These are phyloP conservation scores for Magnaporthiopsis poae DNA, from an alignment of 2,329 filamentous ascomycete species.

Conservation along the genomic window DNA sequence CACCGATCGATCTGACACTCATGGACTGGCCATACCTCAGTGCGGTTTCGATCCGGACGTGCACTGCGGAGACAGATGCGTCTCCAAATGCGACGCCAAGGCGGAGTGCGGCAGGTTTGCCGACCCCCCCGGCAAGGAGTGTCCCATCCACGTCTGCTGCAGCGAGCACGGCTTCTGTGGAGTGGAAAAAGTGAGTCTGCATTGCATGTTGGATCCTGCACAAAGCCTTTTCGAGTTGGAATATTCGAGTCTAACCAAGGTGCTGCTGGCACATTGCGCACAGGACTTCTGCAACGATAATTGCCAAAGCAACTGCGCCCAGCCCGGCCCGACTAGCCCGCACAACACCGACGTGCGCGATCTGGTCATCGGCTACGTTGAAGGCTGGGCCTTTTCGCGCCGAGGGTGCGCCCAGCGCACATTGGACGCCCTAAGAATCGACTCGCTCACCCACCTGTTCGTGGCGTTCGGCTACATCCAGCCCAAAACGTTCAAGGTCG, in stretches of 20 bases:
- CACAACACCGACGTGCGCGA: slow-evolving; percentile 12
- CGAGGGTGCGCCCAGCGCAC: background rate
- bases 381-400: slow-evolving; percentile 16
- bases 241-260: too few relatives aligned
- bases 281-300: slow-evolving; percentile 17
- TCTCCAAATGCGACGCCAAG: slow-evolving; percentile 8
- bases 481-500: slow-evolving; percentile 20
- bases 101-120: slow-evolving; percentile 8
- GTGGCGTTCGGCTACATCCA: slow-evolving; percentile 26
- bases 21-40: background rate
- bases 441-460: slow-evolving; percentile 19
- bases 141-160: slow-evolving; percentile 31
- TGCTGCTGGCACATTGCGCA: too few relatives aligned
- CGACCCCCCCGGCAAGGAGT: slow-evolving; percentile 12
- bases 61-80: background rate
- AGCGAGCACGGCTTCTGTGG: slow-evolving; percentile 25
- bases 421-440: slow-evolving; percentile 8
- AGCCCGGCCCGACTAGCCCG: slow-evolving; percentile 10
- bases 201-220: too few relatives aligned
- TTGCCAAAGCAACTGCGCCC: slow-evolving; percentile 20
- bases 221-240: too few relatives aligned
- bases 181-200: slow-evolving; percentile 8
- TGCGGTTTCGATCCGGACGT: background rate
- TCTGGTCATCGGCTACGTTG: slow-evolving; percentile 24
- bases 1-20: too few relatives aligned